These are phyloP conservation scores for Setaria italica DNA, from an alignment of 202 grass and related monocot species.

Conservation along the genomic window DNA sequence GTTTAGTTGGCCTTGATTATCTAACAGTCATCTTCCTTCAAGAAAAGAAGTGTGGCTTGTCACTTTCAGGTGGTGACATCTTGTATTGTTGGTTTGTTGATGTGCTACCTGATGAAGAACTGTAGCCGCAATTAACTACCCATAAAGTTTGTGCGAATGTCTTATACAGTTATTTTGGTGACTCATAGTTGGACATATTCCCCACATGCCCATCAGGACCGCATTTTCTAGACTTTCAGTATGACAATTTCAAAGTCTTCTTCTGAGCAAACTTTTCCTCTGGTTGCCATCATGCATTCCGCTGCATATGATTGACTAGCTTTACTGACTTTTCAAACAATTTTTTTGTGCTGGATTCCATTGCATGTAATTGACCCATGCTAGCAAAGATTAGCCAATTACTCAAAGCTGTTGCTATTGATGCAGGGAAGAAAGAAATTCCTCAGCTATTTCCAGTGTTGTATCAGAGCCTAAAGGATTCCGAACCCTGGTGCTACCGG, in stretches of 20 bases:
- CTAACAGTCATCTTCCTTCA: neutral
- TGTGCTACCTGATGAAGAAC: constrained; percentile 34
- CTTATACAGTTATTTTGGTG: neutral
- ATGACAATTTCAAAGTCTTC: constrained; percentile 18
- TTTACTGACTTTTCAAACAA: neutral
- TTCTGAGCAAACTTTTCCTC: constrained; percentile 1
- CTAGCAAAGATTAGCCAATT: neutral
- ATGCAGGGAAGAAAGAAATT: constrained; percentile 90
- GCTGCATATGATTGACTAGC: constrained; percentile 3
- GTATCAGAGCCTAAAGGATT: constrained; percentile 66
- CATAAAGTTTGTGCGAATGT: neutral
- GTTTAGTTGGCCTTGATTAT: constrained; percentile 40
- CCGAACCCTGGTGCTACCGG: neutral
- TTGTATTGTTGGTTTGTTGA: constrained; percentile 22
- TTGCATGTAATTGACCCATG: neutral
- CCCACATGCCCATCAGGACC: neutral
- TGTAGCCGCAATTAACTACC: constrained; percentile 13
- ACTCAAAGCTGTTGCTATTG: constrained; percentile 13
- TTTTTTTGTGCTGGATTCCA: neutral
- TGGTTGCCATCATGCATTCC: neutral
- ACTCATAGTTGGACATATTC: constrained; percentile 31
- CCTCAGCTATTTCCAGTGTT: constrained; percentile 88
- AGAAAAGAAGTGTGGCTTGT: neutral
- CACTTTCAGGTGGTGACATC: constrained; percentile 31
- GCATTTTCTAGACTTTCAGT: neutral